These are phyloP conservation scores for Solanum tarijense DNA, from an alignment of 257 asterid genomes.

Conservation along the genomic window DNA sequence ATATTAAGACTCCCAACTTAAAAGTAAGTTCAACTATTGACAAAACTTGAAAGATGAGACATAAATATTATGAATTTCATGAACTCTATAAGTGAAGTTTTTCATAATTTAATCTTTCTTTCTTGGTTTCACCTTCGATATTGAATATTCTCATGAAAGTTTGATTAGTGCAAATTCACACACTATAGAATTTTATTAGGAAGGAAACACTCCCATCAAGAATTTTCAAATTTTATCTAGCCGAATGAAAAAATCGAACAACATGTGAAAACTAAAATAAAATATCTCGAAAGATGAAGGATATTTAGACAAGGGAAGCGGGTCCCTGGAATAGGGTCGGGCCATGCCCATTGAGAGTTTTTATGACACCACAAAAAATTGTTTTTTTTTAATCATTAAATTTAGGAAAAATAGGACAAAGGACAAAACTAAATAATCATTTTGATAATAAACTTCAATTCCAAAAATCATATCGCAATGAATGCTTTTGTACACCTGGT, in stretches of 20 bases:
- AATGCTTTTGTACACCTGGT: background rate
- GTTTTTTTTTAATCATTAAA: background rate
- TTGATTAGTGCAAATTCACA: background rate
- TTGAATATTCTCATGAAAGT: too few species aligned
- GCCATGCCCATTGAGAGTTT: background rate
- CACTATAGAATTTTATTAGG: too few species aligned
- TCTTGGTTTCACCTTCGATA: too few species aligned
- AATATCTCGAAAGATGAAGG: background rate
- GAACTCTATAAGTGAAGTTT: background rate
- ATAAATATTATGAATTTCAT: background rate
- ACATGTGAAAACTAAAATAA: background rate
- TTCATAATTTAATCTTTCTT: too few species aligned
- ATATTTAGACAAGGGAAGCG: too few species aligned
- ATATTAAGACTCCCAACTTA: background rate
- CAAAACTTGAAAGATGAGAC: background rate
- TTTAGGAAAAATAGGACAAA: background rate
- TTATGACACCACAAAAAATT: background rate
- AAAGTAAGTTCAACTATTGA: background rate
- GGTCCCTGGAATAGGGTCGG: too few species aligned
- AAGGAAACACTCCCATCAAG: accelerated
- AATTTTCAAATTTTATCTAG: background rate
- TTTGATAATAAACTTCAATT: background rate
- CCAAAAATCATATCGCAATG: background rate
- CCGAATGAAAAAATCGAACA: background rate
- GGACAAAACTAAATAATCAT: background rate